A percentile compares a stretch with the other conserved stretches of the same genome.
Evolutionary conservation across 306 rosid genomes (phyloP).

Genomic region (Neltuma alba): DNA sequence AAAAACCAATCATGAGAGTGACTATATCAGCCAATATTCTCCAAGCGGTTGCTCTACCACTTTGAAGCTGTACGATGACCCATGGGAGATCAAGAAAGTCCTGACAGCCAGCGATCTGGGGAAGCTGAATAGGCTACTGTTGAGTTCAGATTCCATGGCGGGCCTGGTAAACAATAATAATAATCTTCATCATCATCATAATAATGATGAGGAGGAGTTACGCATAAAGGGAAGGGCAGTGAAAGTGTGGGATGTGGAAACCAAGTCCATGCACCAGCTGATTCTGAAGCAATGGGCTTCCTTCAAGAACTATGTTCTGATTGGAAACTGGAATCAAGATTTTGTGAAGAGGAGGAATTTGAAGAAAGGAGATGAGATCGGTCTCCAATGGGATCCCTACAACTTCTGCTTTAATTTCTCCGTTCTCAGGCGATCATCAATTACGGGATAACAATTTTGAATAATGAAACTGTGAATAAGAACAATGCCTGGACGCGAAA

Average conservation of each 20-base stretch:
- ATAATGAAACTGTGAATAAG: no score
- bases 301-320: constrained; percentile 19
- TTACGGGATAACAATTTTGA: no score
- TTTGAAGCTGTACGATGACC: constrained; percentile 17
- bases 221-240: background rate
- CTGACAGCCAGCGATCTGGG: constrained; percentile 30
- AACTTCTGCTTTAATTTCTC: constrained; percentile 31
- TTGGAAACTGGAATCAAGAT: constrained; percentile 29
- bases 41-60: background rate
- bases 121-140: constrained; percentile 11
- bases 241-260: constrained; percentile 32
- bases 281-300: constrained; percentile 38
- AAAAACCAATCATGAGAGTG: background rate
- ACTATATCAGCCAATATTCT: no score
- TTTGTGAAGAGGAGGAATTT: constrained; percentile 33
- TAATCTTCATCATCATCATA: no score
- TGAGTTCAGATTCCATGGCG: background rate
- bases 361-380: constrained; percentile 35
- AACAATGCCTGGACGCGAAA: no score
- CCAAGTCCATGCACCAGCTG: constrained; percentile 23
- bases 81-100: constrained; percentile 37
- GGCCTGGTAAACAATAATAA: background rate
- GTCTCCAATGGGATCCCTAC: constrained; percentile 36
- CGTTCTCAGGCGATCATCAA: constrained; percentile 3
- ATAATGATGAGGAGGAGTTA: background rate